phyloP scores from a whole-genome alignment of 2,329 filamentous ascomycete species.

The Ciborinia camelliae region DNA sequence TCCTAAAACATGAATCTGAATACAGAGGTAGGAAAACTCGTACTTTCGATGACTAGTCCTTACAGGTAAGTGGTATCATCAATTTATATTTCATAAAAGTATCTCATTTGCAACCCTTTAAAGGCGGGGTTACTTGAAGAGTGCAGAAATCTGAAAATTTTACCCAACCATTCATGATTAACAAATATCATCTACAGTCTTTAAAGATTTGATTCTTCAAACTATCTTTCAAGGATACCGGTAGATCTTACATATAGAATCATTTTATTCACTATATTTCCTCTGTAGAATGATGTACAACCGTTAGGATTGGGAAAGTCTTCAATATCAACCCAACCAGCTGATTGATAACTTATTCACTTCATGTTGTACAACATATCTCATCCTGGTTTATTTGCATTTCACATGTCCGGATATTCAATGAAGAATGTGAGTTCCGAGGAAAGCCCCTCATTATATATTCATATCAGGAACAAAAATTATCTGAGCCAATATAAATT shows the following conservation, averaged over 20 bases:
- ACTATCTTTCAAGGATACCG: not conserved
- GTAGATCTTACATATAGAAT: not conserved
- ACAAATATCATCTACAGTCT: not conserved
- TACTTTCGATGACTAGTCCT: not conserved
- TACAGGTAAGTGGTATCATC: not conserved
- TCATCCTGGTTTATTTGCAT: not conserved
- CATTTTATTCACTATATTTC: not conserved
- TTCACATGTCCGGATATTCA: not conserved
- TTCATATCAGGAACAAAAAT: not conserved
- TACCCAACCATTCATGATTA: not conserved
- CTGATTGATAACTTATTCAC: not conserved
- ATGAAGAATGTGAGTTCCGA: not conserved
- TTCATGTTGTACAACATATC: not conserved
- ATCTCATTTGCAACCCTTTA: not conserved
- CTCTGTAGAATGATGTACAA: not conserved
- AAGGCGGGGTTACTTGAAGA: not conserved
- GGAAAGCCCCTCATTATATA: slow-evolving; percentile 1
- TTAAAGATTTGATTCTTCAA: not conserved
- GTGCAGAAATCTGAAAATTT: not conserved
- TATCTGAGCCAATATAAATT: not conserved
- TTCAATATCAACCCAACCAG: not conserved
- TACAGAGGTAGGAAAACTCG: not conserved
- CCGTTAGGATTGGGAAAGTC: not conserved
- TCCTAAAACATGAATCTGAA: not conserved
- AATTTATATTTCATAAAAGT: not conserved